Evolutionary conservation across 1,139 yeast species (phyloP).

Genomic region (Citeromyces hawaiiensis): DNA sequence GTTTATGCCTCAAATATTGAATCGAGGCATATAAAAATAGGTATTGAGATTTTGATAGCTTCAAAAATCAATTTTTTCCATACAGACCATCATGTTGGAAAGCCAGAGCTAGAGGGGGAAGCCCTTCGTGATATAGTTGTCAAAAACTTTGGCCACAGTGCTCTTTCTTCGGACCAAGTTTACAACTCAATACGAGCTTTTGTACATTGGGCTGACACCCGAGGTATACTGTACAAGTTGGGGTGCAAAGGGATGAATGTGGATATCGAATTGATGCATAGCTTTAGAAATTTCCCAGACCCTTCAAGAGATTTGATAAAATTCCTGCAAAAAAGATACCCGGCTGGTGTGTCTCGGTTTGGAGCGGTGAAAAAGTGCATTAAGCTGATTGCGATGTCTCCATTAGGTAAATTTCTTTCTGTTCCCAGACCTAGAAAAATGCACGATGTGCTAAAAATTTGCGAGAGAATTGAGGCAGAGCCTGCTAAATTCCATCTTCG

Average conservation of each 20-base stretch:
- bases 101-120: slow-evolving; percentile 29
- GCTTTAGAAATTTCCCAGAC: slow-evolving; percentile 27
- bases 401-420: slow-evolving; percentile 18
- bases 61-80: slow-evolving; percentile 40
- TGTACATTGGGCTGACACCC: slow-evolving; percentile 44
- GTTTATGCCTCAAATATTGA: slow-evolving; percentile 17
- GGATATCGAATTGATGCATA: slow-evolving; percentile 17
- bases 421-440: slow-evolving; percentile 15
- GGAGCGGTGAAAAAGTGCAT: slow-evolving; percentile 28
- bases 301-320: slow-evolving; percentile 27
- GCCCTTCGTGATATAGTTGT: slow-evolving; percentile 26
- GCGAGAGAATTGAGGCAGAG: slow-evolving; percentile 31
- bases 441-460: slow-evolving; percentile 24
- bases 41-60: slow-evolving; percentile 29
- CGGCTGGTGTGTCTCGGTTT: slow-evolving; percentile 41
- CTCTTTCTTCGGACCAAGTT: slow-evolving; percentile 26
- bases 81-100: slow-evolving; percentile 43
- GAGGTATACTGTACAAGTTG: slow-evolving; percentile 30
- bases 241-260: slow-evolving; percentile 27
- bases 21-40: slow-evolving; percentile 24
- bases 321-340: slow-evolving; percentile 31
- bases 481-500: slow-evolving; percentile 39
- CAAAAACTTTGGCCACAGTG: slow-evolving; percentile 28
- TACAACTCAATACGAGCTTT: slow-evolving; percentile 37
- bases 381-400: slow-evolving; percentile 13